Evolutionary conservation across 257 asterid genomes (phyloP), one percentile per base, ranked within the genome.

Genomic region (Lantana camara): DNA sequence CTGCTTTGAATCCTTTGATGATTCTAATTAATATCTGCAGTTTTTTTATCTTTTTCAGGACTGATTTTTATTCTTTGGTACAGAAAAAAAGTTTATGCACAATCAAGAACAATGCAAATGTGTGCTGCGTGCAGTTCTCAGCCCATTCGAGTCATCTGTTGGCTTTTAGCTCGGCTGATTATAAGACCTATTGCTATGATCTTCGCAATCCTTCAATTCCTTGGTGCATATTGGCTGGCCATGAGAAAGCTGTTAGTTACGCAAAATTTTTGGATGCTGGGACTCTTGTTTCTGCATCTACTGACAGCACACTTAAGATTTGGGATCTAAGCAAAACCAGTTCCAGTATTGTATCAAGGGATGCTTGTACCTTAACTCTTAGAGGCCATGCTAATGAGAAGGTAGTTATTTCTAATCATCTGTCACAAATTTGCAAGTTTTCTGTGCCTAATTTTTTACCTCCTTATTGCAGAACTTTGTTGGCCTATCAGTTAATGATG

Each of bases 301-400:
- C 96, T 0, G 99, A 93, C 79, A 93, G 90, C 82, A 90, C 97
- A 6, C 71, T 93, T 71, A 90, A 90, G 76, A 70, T 93, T 50
- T 93, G 99, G 97, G 97, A 93, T 83, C 85, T 93, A 46, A 93
- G 79, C 47, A 90, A 84, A 79, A 84, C 96, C 45, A 84, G 68
- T 62, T 63, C 96, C 72, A 75, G 66, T 73, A 68, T 71, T 60
- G 59, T 82, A 35, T 90, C 99, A 40, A 81, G 77, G 63, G 88
- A 90, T 76, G 95, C 97, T 27, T 87, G 97, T 72, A 60, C 73
- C 49, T 81, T 78, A 67, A 90, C 97, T 54, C 97, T 87, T 45
- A 81, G 69, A 69, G 99, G 99, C 48, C 97, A 93, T 67, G 78
- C 96, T 44, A 93, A 93, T 45, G 99, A 93, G 86, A 93, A 85